phyloP scores from a whole-genome alignment of 2,329 filamentous ascomycete genomes.

The Aureobasidium namibiae region DNA sequence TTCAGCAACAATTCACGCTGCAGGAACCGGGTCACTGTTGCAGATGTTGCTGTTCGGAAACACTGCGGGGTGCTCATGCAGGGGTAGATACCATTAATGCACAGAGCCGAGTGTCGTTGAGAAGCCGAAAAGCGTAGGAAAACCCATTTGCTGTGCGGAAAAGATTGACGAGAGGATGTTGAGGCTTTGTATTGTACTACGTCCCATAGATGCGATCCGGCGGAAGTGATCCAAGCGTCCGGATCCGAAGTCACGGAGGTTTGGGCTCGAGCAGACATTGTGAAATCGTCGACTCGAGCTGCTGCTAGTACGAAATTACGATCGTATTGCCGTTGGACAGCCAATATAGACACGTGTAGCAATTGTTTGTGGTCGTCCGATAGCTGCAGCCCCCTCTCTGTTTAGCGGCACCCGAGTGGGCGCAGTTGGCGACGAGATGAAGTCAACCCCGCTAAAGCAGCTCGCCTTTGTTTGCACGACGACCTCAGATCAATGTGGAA shows the following conservation, averaged over 20 bases:
- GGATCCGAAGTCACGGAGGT: too few species aligned
- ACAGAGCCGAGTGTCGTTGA: not conserved
- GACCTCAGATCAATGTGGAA: not conserved
- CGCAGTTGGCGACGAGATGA: not conserved
- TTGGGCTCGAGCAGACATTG: not conserved
- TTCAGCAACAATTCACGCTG: not conserved
- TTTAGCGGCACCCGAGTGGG: constrained; percentile 9
- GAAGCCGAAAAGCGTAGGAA: not conserved
- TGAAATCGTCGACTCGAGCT: not conserved
- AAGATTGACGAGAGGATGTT: not conserved
- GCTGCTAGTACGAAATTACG: not conserved
- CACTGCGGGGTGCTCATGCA: not conserved
- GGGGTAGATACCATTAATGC: not conserved
- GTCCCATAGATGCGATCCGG: too few species aligned
- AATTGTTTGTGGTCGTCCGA: not conserved
- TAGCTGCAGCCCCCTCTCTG: not conserved
- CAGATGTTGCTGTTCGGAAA: not conserved
- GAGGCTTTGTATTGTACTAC: too few species aligned
- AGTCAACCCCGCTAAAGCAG: not conserved
- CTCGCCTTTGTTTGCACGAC: not conserved
- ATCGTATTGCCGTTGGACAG: not conserved
- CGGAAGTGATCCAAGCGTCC: too few species aligned
- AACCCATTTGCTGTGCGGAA: not conserved
- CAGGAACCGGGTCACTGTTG: not conserved
- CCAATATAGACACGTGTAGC: not conserved